phyloP scores from a whole-genome alignment of 1,284 basidiomycete genomes.

The Trichosporon sp. region DNA sequence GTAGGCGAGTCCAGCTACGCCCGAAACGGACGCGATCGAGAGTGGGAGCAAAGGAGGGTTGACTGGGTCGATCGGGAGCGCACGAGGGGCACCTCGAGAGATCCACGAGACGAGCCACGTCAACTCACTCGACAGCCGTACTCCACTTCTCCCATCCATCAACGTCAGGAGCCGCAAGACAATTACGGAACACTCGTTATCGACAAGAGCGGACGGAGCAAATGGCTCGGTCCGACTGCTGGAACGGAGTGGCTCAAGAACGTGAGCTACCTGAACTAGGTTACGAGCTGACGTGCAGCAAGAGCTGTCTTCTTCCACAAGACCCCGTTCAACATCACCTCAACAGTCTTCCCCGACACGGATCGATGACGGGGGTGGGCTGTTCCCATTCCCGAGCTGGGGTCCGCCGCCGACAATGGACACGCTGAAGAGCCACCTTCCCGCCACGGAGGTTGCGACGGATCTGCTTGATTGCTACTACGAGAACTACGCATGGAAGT shows the following conservation, averaged over 20 bases:
- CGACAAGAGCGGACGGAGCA: slow-evolving; percentile 39
- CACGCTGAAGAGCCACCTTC: slow-evolving; percentile 34
- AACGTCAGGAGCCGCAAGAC: slow-evolving; percentile 24
- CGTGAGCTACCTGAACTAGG: slow-evolving; percentile 27
- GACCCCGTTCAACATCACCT: slow-evolving; percentile 11
- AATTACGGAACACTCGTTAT: slow-evolving; percentile 47
- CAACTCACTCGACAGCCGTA: not conserved
- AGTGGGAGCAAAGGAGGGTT: not conserved
- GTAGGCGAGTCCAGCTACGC: not conserved
- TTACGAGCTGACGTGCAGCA: slow-evolving; percentile 25
- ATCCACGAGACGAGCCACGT: slow-evolving; percentile 2
- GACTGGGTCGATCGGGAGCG: not conserved
- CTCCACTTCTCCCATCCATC: slow-evolving; percentile 1
- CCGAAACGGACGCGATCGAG: not conserved
- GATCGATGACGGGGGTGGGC: slow-evolving; percentile 21
- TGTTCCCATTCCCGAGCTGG: slow-evolving; percentile 30
- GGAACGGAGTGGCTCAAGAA: slow-evolving; percentile 50
- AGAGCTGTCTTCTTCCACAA: slow-evolving; percentile 19
- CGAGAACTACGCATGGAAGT: slow-evolving; percentile 45
- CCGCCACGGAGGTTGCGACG: slow-evolving; percentile 38
- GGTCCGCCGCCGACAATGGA: slow-evolving; percentile 30
- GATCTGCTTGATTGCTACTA: slow-evolving; percentile 43
- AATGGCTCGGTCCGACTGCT: slow-evolving; percentile 46
- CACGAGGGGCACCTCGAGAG: not conserved
- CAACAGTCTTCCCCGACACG: slow-evolving; percentile 1